Base-by-base conservation (phyloP, 1,284 basidiomycete genomes). In the Fomitopsis pinicola region DNA sequence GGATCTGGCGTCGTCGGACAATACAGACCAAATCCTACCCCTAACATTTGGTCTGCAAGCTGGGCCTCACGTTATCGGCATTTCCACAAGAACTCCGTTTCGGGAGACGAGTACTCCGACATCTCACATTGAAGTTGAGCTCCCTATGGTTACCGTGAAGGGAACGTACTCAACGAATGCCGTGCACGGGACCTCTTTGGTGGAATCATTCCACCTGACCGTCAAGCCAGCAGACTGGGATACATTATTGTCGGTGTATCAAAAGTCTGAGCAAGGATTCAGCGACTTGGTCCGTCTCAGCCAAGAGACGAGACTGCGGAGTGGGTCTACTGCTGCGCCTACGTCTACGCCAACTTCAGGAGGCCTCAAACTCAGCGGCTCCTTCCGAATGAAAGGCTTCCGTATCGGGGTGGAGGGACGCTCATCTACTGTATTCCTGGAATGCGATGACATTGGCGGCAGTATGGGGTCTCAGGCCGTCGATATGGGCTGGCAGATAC, bases 191-290 rank as follows among this genome's bases (percentile, higher is more conserved):
- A 73, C 88, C 30, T 80, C 82, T 5, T 75, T 87, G 35, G 74
- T 94, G 45, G 89, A 91, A 17, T 82, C 84, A 57, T 80, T 93
- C 66, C 80, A 87, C 33, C 75, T 91, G 58, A 88, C 83, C 66
- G 80, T 94, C 63, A 92, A 91, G 67, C 89, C 90, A 5, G 85
- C 85, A 1, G 86, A 93, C 66, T 87, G 91, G 84, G 92, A 95
- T 68, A 89, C 88, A 7, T 73, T 94, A 3, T 79, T 94, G 1
- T 84, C 83, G 2, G 87, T 94, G 12, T 91, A 93, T 68, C 88
- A 91, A 66, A 92, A 93, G 68, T 94, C 93, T 63, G 92, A 89
- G 7, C 87, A 89, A 68, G 92, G 94, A 72, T 91, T 94, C 74
- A 89, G 89, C 65, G 92, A 95, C 64, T 77, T 94, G 30, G 74